A percentile compares a stretch with the other conserved stretches of the same genome.
Conservation (phyloP, 305 asterid genomes). For the Fraxinus ornus region DNA sequence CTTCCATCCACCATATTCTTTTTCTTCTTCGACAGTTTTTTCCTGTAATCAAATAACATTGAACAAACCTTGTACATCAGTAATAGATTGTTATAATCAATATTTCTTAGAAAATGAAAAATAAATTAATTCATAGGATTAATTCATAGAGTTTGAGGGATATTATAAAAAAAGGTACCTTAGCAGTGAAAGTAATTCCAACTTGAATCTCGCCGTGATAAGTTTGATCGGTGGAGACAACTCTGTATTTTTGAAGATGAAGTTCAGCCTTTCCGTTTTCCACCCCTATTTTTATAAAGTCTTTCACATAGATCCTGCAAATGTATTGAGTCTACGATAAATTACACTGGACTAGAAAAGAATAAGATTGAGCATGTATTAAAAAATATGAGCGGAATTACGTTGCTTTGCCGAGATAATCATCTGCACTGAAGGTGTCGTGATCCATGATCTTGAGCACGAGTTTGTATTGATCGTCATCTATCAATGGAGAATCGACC, state of each 20-base stretch:
- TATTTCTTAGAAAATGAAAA: not conserved
- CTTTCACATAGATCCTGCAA: slow-evolving; percentile 39
- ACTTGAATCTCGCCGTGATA: slow-evolving; percentile 41
- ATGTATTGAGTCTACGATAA: not conserved
- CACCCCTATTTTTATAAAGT: slow-evolving; percentile 31
- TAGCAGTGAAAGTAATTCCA: slow-evolving; percentile 33
- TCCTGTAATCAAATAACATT: slow-evolving; percentile 4
- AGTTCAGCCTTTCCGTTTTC: slow-evolving; percentile 39
- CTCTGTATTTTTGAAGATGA: slow-evolving; percentile 32
- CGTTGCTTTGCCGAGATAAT: slow-evolving; percentile 39
- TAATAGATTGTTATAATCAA: not conserved
- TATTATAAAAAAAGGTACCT: slow-evolving; percentile 21
- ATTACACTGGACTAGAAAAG: not conserved
- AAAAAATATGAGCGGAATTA: not conserved
- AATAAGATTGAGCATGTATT: not conserved
- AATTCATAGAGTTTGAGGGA: not conserved
- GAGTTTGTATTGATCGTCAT: slow-evolving; percentile 34
- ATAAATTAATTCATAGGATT: no score
- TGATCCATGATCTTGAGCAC: slow-evolving; percentile 45
- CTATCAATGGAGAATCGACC: slow-evolving; percentile 34
- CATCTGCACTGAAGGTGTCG: slow-evolving; percentile 38
- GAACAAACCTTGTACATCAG: not conserved
- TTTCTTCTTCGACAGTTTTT: slow-evolving; percentile 8
- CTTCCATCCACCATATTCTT: slow-evolving; percentile 46
- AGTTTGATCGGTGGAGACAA: slow-evolving; percentile 21